Evolutionary conservation across 495 filamentous ascomycete genomes (phyloP), one percentile per base, ranked within the genome.

Genomic region (Aspergillus heteromorphus): DNA sequence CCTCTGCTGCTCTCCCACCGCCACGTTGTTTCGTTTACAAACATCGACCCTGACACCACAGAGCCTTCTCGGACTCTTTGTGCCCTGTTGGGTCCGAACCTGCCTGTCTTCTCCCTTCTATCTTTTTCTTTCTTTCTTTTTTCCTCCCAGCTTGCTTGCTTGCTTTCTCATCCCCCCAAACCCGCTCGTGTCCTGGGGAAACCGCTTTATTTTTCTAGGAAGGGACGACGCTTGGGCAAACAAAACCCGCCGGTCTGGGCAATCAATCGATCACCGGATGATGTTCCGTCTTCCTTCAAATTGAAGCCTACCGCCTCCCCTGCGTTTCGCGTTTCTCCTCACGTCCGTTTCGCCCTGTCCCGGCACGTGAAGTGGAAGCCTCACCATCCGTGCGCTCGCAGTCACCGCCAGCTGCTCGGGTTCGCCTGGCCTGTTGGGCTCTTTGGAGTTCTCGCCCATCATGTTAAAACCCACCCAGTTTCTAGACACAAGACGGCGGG

Each of bases 381-480:
- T 54, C 41, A 51, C 52, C 49, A 42, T 42, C 40, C 16, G 21
- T 19, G 17, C 45, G n/a, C 21, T 1, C 36, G 6, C 17, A 38
- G 43, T 42, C 36, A 36, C 40, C 45, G 27, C 34, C 38, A 30
- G 51, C 21, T 23, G 51, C 21, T 23, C 10, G 13, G 27, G 5
- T n/a, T 25, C 18, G 13, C 19, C 20, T 11, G 20, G 13, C n/a
- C 18, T 25, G 20, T 23, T 27, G 23, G 23, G 23, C 23, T 27
- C 23, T 27, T 27, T 7, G 7, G 7, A 27, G 23, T 27, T 27
- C 49, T 30, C 8, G 20, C 21, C 40, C 51, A 45, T 16, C 50
- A 68, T 70, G 63, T 51, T 67, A 10, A 70, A 66, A 49, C 54
- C 62, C 48, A 57, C 63, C 21, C 61, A 62, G 51, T 53, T 68